phyloP scores from a whole-genome alignment of 306 rosid species.

The Acacia melanoxylon region DNA sequence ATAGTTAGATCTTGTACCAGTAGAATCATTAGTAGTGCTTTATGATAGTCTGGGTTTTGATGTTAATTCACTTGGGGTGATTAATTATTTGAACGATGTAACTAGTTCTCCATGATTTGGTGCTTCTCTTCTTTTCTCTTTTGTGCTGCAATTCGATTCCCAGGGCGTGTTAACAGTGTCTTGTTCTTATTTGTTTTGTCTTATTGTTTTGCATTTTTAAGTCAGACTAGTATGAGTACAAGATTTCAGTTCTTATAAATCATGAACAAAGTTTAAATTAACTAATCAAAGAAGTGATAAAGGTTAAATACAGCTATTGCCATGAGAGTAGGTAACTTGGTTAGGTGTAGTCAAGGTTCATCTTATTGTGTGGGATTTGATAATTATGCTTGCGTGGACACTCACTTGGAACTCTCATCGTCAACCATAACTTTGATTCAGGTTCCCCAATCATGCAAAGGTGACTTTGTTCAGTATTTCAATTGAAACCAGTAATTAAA shows the following conservation, averaged over 20 bases:
- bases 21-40: slow-evolving; percentile 4
- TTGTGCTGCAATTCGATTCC: slow-evolving; percentile 22
- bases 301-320: slow-evolving; percentile 7
- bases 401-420: slow-evolving; percentile 20
- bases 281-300: not conserved
- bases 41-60: slow-evolving; percentile 11
- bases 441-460: slow-evolving; percentile 6
- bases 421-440: not conserved
- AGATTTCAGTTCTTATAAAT: slow-evolving; percentile 14
- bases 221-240: slow-evolving; percentile 1
- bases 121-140: not conserved
- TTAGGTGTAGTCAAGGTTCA: slow-evolving; percentile 20
- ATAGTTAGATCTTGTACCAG: slow-evolving; percentile 26
- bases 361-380: not conserved
- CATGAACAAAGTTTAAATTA: not conserved
- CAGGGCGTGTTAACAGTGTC: not conserved
- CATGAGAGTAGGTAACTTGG: not conserved
- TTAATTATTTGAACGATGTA: not conserved
- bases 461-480: slow-evolving; percentile 22
- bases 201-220: not conserved
- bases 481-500: slow-evolving; percentile 4
- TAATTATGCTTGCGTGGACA: slow-evolving; percentile 8
- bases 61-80: not conserved
- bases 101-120: not conserved
- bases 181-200: not conserved